Conservation (phyloP, 2,329 filamentous ascomycete species). For the Aspergillus jensenii region DNA sequence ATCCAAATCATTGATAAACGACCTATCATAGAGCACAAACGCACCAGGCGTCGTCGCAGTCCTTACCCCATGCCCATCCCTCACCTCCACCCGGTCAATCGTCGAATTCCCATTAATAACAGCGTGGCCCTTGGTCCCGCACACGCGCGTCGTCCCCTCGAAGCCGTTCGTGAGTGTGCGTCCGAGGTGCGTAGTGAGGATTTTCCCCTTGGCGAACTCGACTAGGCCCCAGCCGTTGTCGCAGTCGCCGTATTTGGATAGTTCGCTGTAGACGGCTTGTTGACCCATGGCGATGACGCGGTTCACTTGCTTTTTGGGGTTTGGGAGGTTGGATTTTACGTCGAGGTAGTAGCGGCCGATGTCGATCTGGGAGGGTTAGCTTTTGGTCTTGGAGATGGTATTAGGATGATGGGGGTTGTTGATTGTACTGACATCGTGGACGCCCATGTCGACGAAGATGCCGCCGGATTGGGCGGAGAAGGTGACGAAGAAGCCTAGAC, state of each 20-base stretch:
- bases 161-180: constrained; percentile 39
- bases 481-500: constrained; percentile 26
- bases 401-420: not conserved
- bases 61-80: not conserved
- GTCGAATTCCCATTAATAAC: too few relatives aligned
- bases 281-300: constrained; percentile 10
- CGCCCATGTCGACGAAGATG: constrained; percentile 35
- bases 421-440: constrained; percentile 28
- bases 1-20: constrained; percentile 5
- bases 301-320: constrained; percentile 12
- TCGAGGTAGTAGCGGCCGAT: constrained; percentile 7
- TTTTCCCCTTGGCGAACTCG: constrained; percentile 39
- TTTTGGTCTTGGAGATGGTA: not conserved
- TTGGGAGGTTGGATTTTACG: constrained; percentile 5
- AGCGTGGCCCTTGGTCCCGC: constrained; percentile 14
- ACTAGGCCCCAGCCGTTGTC: constrained; percentile 34
- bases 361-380: not conserved
- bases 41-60: constrained; percentile 1
- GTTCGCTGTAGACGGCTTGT: constrained; percentile 6
- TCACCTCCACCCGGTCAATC: not conserved
- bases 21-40: constrained; percentile 5
- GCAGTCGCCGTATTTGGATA: constrained; percentile 7
- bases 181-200: constrained; percentile 35
- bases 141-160: constrained; percentile 34
- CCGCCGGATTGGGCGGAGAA: constrained; percentile 35